phyloP scores from a whole-genome alignment of 352 stramenopile species.

The Phytophthora sansomeana region DNA sequence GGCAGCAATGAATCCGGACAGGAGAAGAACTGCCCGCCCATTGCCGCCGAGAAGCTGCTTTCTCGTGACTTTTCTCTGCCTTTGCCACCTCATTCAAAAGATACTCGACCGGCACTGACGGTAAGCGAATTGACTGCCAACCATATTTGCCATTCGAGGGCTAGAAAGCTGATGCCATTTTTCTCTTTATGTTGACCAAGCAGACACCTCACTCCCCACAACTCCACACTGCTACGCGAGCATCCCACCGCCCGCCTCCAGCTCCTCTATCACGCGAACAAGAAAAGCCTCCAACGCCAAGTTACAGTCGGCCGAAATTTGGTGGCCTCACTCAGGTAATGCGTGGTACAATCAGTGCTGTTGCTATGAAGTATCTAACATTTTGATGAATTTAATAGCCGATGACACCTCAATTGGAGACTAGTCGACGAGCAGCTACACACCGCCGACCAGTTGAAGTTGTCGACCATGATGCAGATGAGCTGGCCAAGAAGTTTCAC shows the following conservation, averaged over 20 bases:
- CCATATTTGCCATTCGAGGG: neutral
- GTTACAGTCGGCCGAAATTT: slow-evolving; percentile 37
- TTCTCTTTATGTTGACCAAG: neutral
- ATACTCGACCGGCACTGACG: slow-evolving; percentile 33
- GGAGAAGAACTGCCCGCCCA: slow-evolving; percentile 31
- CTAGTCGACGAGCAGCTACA: slow-evolving; percentile 56
- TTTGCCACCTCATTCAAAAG: slow-evolving; percentile 35
- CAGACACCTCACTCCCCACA: slow-evolving; percentile 47
- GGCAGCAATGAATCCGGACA: slow-evolving; percentile 21
- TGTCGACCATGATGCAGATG: slow-evolving; percentile 75
- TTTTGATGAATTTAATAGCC: slow-evolving; percentile 40
- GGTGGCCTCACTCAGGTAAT: slow-evolving; percentile 54
- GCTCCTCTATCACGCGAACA: slow-evolving; percentile 32
- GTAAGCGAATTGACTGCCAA: slow-evolving; percentile 16
- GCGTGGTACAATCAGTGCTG: neutral
- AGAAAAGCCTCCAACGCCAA: slow-evolving; percentile 32
- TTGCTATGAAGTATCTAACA: slow-evolving; percentile 1
- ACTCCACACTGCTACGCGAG: slow-evolving; percentile 52
- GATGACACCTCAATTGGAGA: slow-evolving; percentile 74
- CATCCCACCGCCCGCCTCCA: slow-evolving; percentile 40
- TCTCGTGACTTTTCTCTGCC: slow-evolving; percentile 45
- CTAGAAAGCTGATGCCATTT: slow-evolving; percentile 10
- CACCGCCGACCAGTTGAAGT: slow-evolving; percentile 66
- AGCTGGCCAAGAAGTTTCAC: slow-evolving; percentile 84
- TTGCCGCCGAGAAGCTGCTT: slow-evolving; percentile 49